A percentile compares a stretch with the other conserved stretches of the same genome.
phyloP scores from a whole-genome alignment of 805 yeast species.

The Pichia deserticola region DNA sequence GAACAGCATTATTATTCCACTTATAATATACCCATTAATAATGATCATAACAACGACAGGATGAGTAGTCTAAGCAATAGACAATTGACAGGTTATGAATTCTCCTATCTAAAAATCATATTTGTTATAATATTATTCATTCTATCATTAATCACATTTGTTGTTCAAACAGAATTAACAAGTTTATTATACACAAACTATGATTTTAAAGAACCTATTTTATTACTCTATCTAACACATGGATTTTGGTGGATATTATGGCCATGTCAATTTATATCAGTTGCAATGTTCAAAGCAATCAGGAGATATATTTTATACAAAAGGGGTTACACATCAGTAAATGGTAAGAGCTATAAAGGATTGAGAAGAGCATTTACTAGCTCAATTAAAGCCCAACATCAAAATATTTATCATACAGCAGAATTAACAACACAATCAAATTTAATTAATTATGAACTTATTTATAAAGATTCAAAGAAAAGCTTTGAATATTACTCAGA shows the following conservation, averaged over 20 bases:
- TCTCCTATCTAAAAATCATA: constrained; percentile 31
- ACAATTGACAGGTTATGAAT: constrained; percentile 11
- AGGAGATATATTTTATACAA: constrained; percentile 19
- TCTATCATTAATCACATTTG: constrained; percentile 53
- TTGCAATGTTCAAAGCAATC: constrained; percentile 41
- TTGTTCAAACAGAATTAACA: constrained; percentile 74
- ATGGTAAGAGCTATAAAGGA: constrained; percentile 28
- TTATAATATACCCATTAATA: no score
- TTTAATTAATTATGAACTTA: constrained; percentile 22
- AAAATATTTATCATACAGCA: constrained; percentile 33
- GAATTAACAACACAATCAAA: constrained; percentile 26
- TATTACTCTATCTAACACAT: constrained; percentile 63
- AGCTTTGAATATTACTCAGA: constrained; percentile 24
- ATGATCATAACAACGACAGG: no score
- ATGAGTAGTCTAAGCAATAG: no score
- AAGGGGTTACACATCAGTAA: constrained; percentile 15
- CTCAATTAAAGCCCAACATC: constrained; percentile 36
- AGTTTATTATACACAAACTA: constrained; percentile 51
- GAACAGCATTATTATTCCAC: no score
- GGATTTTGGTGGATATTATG: constrained; percentile 69
- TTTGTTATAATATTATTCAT: constrained; percentile 41
- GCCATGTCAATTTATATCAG: constrained; percentile 54
- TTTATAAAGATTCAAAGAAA: constrained; percentile 23
- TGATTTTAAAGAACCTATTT: constrained; percentile 61
- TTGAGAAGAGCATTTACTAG: constrained; percentile 26